phyloP scores from a whole-genome alignment of 495 filamentous ascomycete species.

The Podospora tetraspora region DNA sequence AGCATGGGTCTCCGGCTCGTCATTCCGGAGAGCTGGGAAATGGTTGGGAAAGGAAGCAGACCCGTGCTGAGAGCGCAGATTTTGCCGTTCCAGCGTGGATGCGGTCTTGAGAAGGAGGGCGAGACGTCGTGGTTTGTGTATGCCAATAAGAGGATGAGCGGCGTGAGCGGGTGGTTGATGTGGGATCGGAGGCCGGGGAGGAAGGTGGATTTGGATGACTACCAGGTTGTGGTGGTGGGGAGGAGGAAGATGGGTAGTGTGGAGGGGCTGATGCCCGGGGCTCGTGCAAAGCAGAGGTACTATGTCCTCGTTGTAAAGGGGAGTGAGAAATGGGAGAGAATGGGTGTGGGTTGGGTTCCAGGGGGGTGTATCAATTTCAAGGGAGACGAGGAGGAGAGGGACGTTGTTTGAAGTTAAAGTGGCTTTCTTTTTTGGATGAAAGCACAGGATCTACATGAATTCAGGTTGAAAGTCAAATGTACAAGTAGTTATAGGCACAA shows the following conservation, averaged over 20 bases:
- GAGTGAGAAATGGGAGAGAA: background rate
- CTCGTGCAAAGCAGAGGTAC: background rate
- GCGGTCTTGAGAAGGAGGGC: background rate
- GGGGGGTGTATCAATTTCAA: background rate
- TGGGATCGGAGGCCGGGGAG: background rate
- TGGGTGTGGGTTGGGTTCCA: background rate
- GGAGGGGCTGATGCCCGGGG: background rate
- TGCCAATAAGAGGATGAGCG: background rate
- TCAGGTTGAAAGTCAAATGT: too few species aligned
- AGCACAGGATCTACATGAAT: background rate
- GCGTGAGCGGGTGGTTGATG: background rate
- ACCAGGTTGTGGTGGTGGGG: background rate
- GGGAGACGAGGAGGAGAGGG: background rate
- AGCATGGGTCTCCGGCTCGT: background rate
- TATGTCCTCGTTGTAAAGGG: background rate
- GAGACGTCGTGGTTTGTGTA: background rate
- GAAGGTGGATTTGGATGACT: background rate
- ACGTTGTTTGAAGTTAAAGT: too few species aligned
- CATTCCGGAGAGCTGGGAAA: background rate
- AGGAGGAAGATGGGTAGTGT: background rate
- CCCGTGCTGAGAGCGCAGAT: background rate
- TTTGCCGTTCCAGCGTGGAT: background rate
- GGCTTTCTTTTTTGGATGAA: too few species aligned
- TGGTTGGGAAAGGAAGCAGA: background rate
- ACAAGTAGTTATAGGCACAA: too few species aligned